Percentiles rank a stretch among this genome's conserved stretches.
phyloP scores from a whole-genome alignment of 306 rosid genomes.

The Rosa lucieae region DNA sequence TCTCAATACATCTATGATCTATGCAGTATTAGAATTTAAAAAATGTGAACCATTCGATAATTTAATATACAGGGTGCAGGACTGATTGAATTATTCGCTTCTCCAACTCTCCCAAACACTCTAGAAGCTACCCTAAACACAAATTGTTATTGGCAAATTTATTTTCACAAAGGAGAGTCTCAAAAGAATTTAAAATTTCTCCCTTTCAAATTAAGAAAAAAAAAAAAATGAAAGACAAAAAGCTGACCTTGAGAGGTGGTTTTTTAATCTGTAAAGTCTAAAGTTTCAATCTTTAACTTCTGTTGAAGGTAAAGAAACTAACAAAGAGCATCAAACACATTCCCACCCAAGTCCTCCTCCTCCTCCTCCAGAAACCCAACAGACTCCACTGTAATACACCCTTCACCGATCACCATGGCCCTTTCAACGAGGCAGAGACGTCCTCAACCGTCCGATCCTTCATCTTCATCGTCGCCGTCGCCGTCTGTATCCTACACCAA shows the following conservation, averaged over 20 bases:
- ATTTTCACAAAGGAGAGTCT: too few species aligned
- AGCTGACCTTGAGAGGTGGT: not conserved
- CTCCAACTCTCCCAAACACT: too few species aligned
- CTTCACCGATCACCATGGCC: conserved; percentile 33
- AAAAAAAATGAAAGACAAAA: not conserved
- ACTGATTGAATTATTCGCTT: too few species aligned
- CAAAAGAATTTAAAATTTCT: too few species aligned
- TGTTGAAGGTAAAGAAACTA: conserved; percentile 8
- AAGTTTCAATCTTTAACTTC: conserved; percentile 1
- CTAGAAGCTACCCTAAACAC: too few species aligned
- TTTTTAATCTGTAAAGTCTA: not conserved
- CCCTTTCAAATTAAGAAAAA: too few species aligned
- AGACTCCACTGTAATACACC: not conserved
- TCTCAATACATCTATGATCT: too few species aligned
- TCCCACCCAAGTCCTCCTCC: not conserved
- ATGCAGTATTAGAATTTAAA: too few species aligned
- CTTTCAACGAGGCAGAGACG: conserved; percentile 67
- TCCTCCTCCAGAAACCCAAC: not conserved
- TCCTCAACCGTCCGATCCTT: conserved; percentile 47
- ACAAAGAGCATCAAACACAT: not conserved
- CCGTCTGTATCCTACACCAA: conserved; percentile 56
- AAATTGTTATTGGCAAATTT: too few species aligned
- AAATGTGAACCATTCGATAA: too few species aligned
- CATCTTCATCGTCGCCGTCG: conserved; percentile 35
- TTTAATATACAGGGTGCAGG: too few species aligned